phyloP scores from a whole-genome alignment of 495 filamentous ascomycete species.

The Penicillium egyptiacum region DNA sequence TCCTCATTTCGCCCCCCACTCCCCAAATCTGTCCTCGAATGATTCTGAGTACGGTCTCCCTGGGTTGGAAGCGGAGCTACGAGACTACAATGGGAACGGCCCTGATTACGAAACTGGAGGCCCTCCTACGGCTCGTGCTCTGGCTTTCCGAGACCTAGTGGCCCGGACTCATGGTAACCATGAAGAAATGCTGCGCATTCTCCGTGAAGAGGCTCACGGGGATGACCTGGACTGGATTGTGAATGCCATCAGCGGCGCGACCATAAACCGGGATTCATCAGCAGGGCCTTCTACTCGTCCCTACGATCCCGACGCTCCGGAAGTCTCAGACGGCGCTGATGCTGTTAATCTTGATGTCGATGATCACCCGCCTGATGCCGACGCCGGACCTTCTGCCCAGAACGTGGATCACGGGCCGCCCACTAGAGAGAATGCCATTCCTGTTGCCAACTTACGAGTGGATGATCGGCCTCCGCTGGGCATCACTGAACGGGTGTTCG shows the following conservation, averaged over 20 bases:
- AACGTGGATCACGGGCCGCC: slow-evolving; percentile 2
- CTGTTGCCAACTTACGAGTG: neutral
- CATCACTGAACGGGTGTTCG: slow-evolving; percentile 27
- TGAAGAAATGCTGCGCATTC: slow-evolving; percentile 58
- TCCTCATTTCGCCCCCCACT: slow-evolving; percentile 15
- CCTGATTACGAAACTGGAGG: slow-evolving; percentile 5
- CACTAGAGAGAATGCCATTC: neutral
- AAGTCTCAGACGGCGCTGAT: neutral
- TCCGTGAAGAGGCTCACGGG: slow-evolving; percentile 58
- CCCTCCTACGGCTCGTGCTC: slow-evolving; percentile 26
- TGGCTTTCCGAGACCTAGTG: slow-evolving; percentile 54
- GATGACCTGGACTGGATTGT: slow-evolving; percentile 55
- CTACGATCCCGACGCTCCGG: neutral
- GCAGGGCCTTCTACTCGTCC: slow-evolving; percentile 14
- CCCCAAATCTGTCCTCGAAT: slow-evolving; percentile 27
- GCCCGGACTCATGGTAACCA: slow-evolving; percentile 56
- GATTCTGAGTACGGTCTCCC: slow-evolving; percentile 25
- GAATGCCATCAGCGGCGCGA: slow-evolving; percentile 34
- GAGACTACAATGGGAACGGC: neutral
- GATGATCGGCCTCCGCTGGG: slow-evolving; percentile 18
- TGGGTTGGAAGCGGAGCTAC: slow-evolving; percentile 8
- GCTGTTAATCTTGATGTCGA: neutral
- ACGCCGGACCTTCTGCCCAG: slow-evolving; percentile 1
- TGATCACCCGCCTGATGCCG: neutral
- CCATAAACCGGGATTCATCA: neutral